These are phyloP conservation scores for Xylaria acuta DNA, from an alignment of 495 filamentous ascomycete species.

Conservation along the genomic window DNA sequence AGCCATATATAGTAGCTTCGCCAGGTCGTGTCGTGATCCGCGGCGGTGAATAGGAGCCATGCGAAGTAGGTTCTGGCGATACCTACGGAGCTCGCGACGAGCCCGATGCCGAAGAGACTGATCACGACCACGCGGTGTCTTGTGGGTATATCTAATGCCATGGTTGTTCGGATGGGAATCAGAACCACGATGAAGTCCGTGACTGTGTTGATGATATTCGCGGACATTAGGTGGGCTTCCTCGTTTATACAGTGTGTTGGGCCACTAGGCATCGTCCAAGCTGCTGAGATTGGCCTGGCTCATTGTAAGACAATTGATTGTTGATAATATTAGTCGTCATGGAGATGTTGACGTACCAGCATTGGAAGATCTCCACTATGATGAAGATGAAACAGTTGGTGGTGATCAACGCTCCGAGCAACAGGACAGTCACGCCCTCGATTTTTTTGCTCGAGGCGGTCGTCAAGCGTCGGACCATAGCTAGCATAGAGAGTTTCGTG, in stretches of 20 bases:
- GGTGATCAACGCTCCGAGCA: constrained; percentile 52
- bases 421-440: constrained; percentile 43
- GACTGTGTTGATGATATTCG: constrained; percentile 64
- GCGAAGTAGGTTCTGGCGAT: constrained; percentile 58
- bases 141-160: constrained; percentile 60
- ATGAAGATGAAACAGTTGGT: constrained; percentile 56
- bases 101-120: constrained; percentile 63
- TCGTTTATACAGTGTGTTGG: constrained; percentile 58
- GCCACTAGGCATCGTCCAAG: constrained; percentile 54
- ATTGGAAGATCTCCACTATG: constrained; percentile 61
- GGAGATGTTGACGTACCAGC: constrained; percentile 51
- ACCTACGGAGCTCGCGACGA: constrained; percentile 64
- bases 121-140: constrained; percentile 63
- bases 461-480: constrained; percentile 50
- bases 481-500: constrained; percentile 64
- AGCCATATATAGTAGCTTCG: constrained; percentile 60
- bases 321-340: not conserved
- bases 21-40: constrained; percentile 60
- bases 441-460: constrained; percentile 30
- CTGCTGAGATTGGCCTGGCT: constrained; percentile 59
- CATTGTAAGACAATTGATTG: not conserved
- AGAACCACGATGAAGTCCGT: constrained; percentile 65
- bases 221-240: constrained; percentile 55
- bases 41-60: constrained; percentile 26
- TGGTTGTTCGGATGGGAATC: constrained; percentile 65